Percentiles rank a stretch among this genome's conserved stretches.
Conservation (phyloP, 2,329 filamentous ascomycete species). For the Cladophialophora immunda region DNA sequence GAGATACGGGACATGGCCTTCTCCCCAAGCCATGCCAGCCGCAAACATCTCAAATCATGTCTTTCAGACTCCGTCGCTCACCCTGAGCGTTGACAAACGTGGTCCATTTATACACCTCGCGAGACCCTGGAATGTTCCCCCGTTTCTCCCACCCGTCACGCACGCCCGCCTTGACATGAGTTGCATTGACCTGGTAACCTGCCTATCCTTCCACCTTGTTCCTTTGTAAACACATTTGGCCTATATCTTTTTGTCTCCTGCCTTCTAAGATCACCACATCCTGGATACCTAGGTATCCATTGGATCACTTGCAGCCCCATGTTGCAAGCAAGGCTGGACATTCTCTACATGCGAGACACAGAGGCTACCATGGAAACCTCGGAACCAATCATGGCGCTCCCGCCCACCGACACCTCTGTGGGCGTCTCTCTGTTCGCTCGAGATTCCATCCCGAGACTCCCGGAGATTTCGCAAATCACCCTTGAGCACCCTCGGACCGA, state of each 20-base stretch:
- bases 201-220: background rate
- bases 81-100: constrained; percentile 6
- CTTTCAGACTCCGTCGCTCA: background rate
- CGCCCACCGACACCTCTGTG: background rate
- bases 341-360: background rate
- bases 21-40: background rate
- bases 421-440: background rate
- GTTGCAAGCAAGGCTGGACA: background rate
- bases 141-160: background rate
- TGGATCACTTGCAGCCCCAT: background rate
- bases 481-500: background rate
- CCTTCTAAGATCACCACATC: background rate
- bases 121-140: constrained; percentile 6
- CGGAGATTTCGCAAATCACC: constrained; percentile 27
- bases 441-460: constrained; percentile 20
- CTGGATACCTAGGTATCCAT: constrained; percentile 7
- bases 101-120: background rate
- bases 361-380: background rate
- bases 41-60: background rate
- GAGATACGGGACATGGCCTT: background rate
- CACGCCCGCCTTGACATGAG: background rate
- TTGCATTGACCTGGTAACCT: background rate
- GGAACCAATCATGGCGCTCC: background rate
- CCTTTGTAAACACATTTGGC: background rate
- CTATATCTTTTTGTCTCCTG: background rate